Base-by-base conservation (phyloP, 2,329 filamentous ascomycete species). In the Penicillium sp. region DNA sequence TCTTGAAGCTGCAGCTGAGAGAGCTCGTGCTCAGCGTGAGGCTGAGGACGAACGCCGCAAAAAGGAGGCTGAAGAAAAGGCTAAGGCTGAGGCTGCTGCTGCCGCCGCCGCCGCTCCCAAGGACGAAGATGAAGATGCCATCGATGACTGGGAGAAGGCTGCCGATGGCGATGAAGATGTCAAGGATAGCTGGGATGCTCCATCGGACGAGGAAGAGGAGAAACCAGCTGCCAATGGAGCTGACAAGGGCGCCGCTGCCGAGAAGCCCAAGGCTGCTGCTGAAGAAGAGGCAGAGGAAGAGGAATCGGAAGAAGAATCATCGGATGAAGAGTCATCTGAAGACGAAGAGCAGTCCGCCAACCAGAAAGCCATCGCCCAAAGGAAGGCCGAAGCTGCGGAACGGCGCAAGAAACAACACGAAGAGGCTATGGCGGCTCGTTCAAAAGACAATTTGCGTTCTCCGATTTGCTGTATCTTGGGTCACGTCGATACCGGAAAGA, bases 401-500 rank as follows among this genome's bases (percentile, higher is more conserved):
- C 80, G 90, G 59, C 80, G 90, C 57, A 85, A 88, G 68, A 86
- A 86, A 68, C 84, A 88, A 41, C 86, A 94, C 62, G 86, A 95
- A 66, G 90, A 88, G 46, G 92, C 92, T 12, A 67, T 95, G 60
- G 89, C 87, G 30, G 89, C 90, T 32, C 79, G 88, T 45, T 96
- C 90, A 14, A 88, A 85, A 67, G 89, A 98, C 63, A 83, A 98
- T 67, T 78, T 98, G 39, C 87, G 92, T 41, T 96, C 92, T 27
- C 92, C 92, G 36, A 98, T 98, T 68, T 96, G 92, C 76, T 96
- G 90, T 83, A 98, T 98, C 77, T 80, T 98, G 49, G 92, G 92
- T 58, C 92, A 98, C 79, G 92, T 98, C 78, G 92, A 98, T 81
- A 98, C 93, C 30, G 92, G 92, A 65, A 98, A 98, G 74, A 98